phyloP scores from a whole-genome alignment of 208 protist species.

The Porcisia hertigi region DNA sequence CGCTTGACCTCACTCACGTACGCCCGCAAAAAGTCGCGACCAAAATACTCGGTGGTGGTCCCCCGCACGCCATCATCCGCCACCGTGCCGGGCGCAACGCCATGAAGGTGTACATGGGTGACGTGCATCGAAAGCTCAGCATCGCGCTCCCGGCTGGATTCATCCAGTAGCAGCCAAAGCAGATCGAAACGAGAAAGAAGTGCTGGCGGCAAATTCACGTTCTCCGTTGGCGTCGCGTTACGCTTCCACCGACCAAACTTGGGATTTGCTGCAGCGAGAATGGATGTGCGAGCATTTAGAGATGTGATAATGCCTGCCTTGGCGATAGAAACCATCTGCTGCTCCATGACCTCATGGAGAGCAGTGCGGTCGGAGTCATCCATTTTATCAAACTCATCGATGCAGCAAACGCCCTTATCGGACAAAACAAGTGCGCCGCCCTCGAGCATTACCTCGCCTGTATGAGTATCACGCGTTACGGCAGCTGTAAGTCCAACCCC shows the following conservation, averaged over 20 bases:
- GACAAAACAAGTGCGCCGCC: conserved; percentile 96
- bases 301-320: conserved; percentile 99
- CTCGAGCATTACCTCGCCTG: conserved; percentile 95
- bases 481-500: conserved; percentile 99
- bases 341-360: conserved; percentile 99
- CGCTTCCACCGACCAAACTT: conserved; percentile 96
- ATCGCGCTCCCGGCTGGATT: conserved; percentile 90
- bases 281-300: conserved; percentile 97
- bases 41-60: conserved; percentile 75
- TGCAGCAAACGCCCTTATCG: conserved; percentile 99
- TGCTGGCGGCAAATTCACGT: conserved; percentile 98
- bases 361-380: conserved; percentile 95
- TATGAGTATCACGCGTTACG: conserved; percentile 96
- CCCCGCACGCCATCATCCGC: conserved; percentile 46
- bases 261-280: conserved; percentile 99
- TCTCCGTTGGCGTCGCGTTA: conserved; percentile 92
- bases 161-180: conserved; percentile 91
- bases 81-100: conserved; percentile 67
- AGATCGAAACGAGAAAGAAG: conserved; percentile 98
- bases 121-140: conserved; percentile 95
- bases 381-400: conserved; percentile 99
- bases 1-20: conserved; percentile 86
- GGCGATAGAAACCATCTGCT: conserved; percentile 99
- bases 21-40: conserved; percentile 78
- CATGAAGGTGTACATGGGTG: conserved; percentile 85